Base-by-base conservation (phyloP, 2,329 filamentous ascomycete species). In the Penicillium sp. region DNA sequence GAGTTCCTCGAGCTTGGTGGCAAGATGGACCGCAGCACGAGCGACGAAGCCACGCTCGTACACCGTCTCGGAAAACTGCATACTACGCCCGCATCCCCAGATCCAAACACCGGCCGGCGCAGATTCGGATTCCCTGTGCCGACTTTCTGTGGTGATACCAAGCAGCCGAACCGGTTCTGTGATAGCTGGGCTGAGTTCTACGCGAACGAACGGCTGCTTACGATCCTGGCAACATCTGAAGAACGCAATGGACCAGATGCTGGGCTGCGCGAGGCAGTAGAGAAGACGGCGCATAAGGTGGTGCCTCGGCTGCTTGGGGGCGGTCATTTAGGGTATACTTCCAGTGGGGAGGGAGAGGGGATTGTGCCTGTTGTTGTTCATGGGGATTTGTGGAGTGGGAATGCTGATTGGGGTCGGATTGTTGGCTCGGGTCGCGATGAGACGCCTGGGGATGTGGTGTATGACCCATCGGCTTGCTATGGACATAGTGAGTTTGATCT, bases 361-460 rank as follows among this genome's bases (percentile, higher is more conserved):
- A 81, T 94, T 27, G 79, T 73, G n/a, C 91, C 93, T 0, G 92
- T 94, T 0, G 83, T 96, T 6, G 81, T 96, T 0, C 93, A 97
- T 70, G 93, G 93, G 0, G 93, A 97, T 76, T 75, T 97, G n/a
- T 97, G 93, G 93, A 89, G 86, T 63, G 93, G 93, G 0, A 97
- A 97, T 73, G 86, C 89, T 49, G 85, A 86, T 12, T 75, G 79
- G 4, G 92, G 89, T 0, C 79, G 79, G 42, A 87, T 96, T 52
- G 79, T 79, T 4, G 75, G 78, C 0, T 75, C 62, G 42, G 66
- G 62, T 27, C 29, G 63, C 6, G 76, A 70, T 29, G 75, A 81
- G 0, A 81, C 78, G 1, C 76, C 81, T 0, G 89, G 93, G 64
- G 88, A 92, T 63, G 85, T 96, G 0, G 85, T 96, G 1, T 97